These are phyloP conservation scores for Alternaria triticimaculans DNA, from an alignment of 2,329 filamentous ascomycete species.

Conservation along the genomic window DNA sequence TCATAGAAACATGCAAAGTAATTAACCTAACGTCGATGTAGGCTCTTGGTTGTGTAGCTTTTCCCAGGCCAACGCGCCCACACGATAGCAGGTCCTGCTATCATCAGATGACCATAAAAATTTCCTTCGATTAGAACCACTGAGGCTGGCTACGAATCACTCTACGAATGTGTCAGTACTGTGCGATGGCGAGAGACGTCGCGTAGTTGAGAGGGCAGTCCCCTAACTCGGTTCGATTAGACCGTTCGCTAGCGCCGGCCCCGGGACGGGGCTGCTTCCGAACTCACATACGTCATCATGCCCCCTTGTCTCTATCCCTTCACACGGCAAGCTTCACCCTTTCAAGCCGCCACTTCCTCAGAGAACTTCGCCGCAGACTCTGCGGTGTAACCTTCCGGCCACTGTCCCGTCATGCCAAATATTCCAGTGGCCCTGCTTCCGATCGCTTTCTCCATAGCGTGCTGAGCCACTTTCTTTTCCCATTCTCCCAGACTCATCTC, in stretches of 20 bases:
- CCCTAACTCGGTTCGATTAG: neutral
- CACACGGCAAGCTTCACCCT: neutral
- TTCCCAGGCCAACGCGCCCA: no score
- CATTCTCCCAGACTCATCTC: constrained; percentile 41
- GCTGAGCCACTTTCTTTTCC: constrained; percentile 33
- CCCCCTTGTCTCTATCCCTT: neutral
- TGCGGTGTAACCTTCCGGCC: constrained; percentile 11
- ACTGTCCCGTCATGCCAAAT: constrained; percentile 25
- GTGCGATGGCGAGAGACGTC: no score
- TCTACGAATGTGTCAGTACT: no score
- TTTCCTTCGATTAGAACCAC: no score
- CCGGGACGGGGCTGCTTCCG: no score
- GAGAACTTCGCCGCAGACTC: neutral
- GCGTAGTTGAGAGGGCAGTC: no score
- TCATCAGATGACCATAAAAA: no score
- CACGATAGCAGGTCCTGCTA: no score
- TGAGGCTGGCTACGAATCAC: no score
- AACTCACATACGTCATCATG: neutral
- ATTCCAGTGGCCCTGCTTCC: constrained; percentile 16
- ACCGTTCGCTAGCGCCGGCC: neutral
- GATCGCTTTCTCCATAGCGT: constrained; percentile 28
- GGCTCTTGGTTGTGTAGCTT: no score
- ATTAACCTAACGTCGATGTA: no score
- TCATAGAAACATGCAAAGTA: no score
- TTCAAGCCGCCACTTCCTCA: neutral